Evolutionary conservation across 2,329 filamentous ascomycete genomes (phyloP).

Genomic region (Penicillium capsulatum): DNA sequence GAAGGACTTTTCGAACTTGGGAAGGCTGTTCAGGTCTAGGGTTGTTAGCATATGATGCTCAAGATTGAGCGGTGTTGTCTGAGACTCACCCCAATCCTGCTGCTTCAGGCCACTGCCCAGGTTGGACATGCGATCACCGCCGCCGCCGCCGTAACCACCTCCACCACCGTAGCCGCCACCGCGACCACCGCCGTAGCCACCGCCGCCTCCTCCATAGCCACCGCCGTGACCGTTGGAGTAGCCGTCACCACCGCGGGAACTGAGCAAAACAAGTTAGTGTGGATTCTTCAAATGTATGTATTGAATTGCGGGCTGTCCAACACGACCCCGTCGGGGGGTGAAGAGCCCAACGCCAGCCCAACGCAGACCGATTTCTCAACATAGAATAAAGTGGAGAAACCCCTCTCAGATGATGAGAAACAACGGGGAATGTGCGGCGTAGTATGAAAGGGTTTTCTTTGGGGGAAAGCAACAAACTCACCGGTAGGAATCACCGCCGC

Average conservation of each 20-base stretch:
- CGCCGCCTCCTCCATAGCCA: slow-evolving; percentile 30
- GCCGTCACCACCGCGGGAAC: slow-evolving; percentile 46
- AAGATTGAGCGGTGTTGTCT: slow-evolving; percentile 1
- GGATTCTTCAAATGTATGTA: not conserved
- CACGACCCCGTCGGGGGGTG: no score
- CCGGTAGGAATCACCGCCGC: slow-evolving; percentile 54
- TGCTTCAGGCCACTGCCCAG: slow-evolving; percentile 83
- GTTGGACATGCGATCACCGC: slow-evolving; percentile 90
- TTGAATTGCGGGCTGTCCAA: no score
- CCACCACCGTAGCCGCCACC: slow-evolving; percentile 34
- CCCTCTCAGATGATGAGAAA: no score
- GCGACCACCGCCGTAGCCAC: slow-evolving; percentile 29
- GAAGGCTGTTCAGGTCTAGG: slow-evolving; percentile 68
- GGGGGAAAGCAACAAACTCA: slow-evolving; percentile 26
- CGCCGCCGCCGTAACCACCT: slow-evolving; percentile 54
- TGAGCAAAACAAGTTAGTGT: slow-evolving; percentile 18
- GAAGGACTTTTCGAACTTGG: slow-evolving; percentile 99
- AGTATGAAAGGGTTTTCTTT: not conserved
- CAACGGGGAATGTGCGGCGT: no score
- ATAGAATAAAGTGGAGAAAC: no score
- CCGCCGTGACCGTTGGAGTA: slow-evolving; percentile 43
- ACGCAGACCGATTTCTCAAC: no score
- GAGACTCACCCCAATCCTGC: slow-evolving; percentile 78
- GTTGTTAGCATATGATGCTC: slow-evolving; percentile 22
- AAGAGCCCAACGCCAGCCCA: not conserved